phyloP scores from a whole-genome alignment of 2,329 filamentous ascomycete genomes.

The Neofusicoccum sp. region DNA sequence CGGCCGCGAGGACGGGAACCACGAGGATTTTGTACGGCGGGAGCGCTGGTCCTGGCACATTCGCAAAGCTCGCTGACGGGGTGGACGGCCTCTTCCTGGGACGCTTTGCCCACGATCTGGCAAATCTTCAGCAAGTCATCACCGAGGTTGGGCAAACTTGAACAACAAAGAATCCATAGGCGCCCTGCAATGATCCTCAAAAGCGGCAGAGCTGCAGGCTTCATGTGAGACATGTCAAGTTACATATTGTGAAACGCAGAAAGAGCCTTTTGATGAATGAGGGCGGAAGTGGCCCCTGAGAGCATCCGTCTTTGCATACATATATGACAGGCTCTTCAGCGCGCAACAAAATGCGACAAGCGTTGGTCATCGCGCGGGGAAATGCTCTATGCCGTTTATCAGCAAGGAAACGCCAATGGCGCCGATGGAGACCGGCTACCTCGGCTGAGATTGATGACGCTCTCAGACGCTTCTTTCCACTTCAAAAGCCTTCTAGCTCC shows the following conservation, averaged over 20 bases:
- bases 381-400: background rate
- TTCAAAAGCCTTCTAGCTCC: background rate
- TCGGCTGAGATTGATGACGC: background rate
- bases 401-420: constrained; percentile 6
- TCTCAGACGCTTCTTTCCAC: background rate
- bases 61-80: constrained; percentile 62
- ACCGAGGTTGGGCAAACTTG: constrained; percentile 60
- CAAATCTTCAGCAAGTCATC: constrained; percentile 69
- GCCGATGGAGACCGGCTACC: background rate
- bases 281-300: background rate
- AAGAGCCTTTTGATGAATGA: background rate
- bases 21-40: constrained; percentile 78
- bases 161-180: background rate
- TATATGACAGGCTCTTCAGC: background rate
- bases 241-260: background rate
- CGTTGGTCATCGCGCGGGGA: constrained; percentile 11
- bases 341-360: background rate
- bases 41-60: constrained; percentile 77
- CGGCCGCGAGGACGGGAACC: constrained; percentile 52
- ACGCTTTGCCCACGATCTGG: constrained; percentile 74
- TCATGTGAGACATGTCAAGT: background rate
- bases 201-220: background rate
- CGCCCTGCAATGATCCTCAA: background rate
- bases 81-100: constrained; percentile 82
- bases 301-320: background rate